Evolutionary conservation across 805 yeast genomes (phyloP), one percentile per base, ranked within the genome.

Genomic region (Metschnikowia cubensis): DNA sequence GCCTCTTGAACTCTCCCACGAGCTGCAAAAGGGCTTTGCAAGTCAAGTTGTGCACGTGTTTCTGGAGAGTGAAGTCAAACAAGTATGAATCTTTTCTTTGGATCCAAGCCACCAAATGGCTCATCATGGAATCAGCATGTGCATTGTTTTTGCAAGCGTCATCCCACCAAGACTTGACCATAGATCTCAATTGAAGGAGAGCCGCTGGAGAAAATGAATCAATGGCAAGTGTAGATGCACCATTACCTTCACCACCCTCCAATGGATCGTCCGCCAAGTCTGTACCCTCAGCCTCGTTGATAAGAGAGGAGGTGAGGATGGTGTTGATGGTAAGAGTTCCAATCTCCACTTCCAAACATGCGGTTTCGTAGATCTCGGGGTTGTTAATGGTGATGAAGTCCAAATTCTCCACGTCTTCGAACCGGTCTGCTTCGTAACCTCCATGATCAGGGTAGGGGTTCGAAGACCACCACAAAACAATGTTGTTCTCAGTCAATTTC

Each of bases 141-240:
- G 73, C 57, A 57, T 85, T 80, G 49, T 81, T 81, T 18, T 73
- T 71, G 49, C 87, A 68, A 0, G 97, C 97, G 60, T 83, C 86
- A 60, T 89, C 95, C 96, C 97, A 92, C 97, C 97, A 89, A 32
- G 77, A 82, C 59, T 86, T 89, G 11, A 94, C 86, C 78, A 94
- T 71, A 6, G 76, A 65, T 61, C 95, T 79, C 49, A 94, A 73
- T 1, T 85, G 85, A 8, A 74, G 66, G 53, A 94, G 72, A 2
- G 97, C 87, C 0, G 87, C 81, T 0, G 83, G 77, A 10, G 91
- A 85, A 59, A 92, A 91, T 0, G 96, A 80, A 64, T 92, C 96
- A 57, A 85, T 88, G 13, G 92, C 86, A 57, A 91, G 80, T 0
- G 80, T 75, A 0, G 76, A 66, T 1, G 73, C 67, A 4, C 77